These are phyloP conservation scores for Saturnispora besseyi DNA, from an alignment of 805 yeast species.

Conservation along the genomic window DNA sequence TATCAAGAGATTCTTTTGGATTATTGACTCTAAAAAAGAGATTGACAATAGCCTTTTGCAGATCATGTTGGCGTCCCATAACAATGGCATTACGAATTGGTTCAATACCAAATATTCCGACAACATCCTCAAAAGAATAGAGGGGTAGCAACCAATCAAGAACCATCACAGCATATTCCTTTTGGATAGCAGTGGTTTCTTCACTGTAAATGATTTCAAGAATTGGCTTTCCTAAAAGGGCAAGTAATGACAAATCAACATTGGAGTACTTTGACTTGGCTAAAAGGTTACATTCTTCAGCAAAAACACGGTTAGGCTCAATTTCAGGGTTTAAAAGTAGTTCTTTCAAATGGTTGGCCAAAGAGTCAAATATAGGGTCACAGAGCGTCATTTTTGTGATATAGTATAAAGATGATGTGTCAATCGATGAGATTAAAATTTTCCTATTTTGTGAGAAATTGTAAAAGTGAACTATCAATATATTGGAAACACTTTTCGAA, in stretches of 20 bases:
- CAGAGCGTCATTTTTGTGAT: slow-evolving; percentile 2
- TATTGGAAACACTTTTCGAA: too few species aligned
- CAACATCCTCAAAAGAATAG: slow-evolving; percentile 24
- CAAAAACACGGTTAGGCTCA: slow-evolving; percentile 12
- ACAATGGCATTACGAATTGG: slow-evolving; percentile 22
- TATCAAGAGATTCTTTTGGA: slow-evolving; percentile 19
- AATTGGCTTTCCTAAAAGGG: slow-evolving; percentile 16
- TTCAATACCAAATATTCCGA: slow-evolving; percentile 19
- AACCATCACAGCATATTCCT: slow-evolving; percentile 15
- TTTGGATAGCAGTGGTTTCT: slow-evolving; percentile 17
- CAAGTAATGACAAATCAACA: slow-evolving; percentile 1
- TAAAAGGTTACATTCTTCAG: slow-evolving; percentile 10
- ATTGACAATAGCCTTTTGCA: slow-evolving; percentile 21
- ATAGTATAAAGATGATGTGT: neutral
- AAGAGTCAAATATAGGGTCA: slow-evolving; percentile 17
- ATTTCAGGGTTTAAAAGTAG: slow-evolving; percentile 4
- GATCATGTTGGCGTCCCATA: slow-evolving; percentile 20
- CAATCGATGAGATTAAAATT: neutral
- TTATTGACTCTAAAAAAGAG: slow-evolving; percentile 22
- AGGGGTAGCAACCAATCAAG: slow-evolving; percentile 22
- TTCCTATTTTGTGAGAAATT: too few species aligned
- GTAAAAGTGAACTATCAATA: too few species aligned
- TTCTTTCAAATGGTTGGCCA: slow-evolving; percentile 15
- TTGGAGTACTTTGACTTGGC: neutral
- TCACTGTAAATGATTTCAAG: slow-evolving; percentile 20